A percentile compares a stretch with the other conserved stretches of the same genome.
Conservation (phyloP, 768 basidiomycete species). For the Leccinum boreale region DNA sequence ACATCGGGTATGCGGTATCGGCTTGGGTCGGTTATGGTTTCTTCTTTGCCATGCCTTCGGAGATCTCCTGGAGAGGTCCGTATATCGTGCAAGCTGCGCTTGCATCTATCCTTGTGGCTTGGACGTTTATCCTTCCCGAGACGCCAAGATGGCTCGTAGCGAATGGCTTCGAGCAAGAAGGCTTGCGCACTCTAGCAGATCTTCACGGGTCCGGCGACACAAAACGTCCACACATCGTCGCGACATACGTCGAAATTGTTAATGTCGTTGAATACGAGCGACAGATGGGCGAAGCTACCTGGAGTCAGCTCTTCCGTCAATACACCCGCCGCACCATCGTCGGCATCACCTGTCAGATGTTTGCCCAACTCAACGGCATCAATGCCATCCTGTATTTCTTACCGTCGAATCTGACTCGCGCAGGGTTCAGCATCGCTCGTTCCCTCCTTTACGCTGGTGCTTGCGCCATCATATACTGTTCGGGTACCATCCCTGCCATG, state of each 20-base stretch:
- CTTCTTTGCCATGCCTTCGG: conserved; percentile 43
- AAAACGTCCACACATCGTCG: conserved; percentile 40
- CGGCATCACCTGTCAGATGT: conserved; percentile 53
- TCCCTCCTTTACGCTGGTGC: conserved; percentile 46
- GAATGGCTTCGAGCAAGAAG: conserved; percentile 50
- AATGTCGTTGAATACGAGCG: conserved; percentile 39
- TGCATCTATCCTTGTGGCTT: conserved; percentile 42
- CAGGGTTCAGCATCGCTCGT: conserved; percentile 43
- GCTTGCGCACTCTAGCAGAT: conserved; percentile 51
- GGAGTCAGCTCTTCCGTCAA: conserved; percentile 48
- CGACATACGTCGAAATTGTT: conserved; percentile 43
- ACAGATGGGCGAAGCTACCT: conserved; percentile 40
- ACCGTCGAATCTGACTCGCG: conserved; percentile 48
- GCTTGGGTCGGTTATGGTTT: conserved; percentile 51
- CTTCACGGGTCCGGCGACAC: conserved; percentile 50
- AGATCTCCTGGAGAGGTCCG: conserved; percentile 55
- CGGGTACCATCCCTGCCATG: conserved; percentile 52
- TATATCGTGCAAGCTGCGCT: conserved; percentile 53
- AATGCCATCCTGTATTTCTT: conserved; percentile 58
- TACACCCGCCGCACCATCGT: conserved; percentile 49
- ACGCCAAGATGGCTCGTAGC: conserved; percentile 55
- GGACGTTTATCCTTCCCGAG: conserved; percentile 49
- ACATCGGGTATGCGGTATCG: conserved; percentile 46
- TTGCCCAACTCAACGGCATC: conserved; percentile 55
- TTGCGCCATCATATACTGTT: conserved; percentile 46